Evolutionary conservation across 208 protist genomes (phyloP).

Genomic region (Acanthamoeba healyi): DNA sequence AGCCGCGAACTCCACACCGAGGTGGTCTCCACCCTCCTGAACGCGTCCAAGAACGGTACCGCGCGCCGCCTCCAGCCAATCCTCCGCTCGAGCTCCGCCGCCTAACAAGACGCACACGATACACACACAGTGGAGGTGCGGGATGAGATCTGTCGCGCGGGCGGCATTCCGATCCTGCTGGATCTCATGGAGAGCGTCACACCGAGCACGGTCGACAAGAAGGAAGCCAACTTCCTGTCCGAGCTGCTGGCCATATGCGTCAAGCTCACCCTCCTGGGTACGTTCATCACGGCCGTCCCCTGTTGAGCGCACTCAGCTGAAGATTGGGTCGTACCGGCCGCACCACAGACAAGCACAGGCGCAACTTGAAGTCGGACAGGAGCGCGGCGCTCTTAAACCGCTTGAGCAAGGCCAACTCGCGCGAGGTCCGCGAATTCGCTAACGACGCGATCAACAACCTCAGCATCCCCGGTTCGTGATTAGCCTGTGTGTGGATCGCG

Average conservation of each 20-base stretch:
- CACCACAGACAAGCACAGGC: conserved; percentile 8
- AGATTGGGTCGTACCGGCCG: not conserved
- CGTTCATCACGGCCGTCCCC: not conserved
- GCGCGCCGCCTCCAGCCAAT: too few relatives aligned
- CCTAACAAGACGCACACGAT: not conserved
- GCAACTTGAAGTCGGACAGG: not conserved
- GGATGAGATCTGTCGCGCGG: conserved; percentile 32
- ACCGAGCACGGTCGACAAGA: not conserved
- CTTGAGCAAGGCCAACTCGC: not conserved
- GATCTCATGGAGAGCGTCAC: not conserved
- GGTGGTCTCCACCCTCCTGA: conserved; percentile 15
- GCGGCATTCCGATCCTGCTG: conserved; percentile 5
- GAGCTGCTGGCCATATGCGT: conserved; percentile 11
- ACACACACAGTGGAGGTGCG: conserved; percentile 2
- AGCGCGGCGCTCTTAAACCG: not conserved
- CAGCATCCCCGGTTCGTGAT: not conserved
- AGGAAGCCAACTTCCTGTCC: conserved; percentile 35
- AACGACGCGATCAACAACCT: conserved; percentile 15
- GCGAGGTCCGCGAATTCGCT: not conserved
- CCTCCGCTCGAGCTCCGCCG: not conserved
- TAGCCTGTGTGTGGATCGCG: not conserved
- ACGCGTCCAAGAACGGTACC: conserved; percentile 10
- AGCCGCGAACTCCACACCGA: not conserved
- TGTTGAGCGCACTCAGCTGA: too few relatives aligned
- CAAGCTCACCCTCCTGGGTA: conserved; percentile 21